Percentiles rank a stretch among this genome's conserved stretches.
Evolutionary conservation across 2,329 filamentous ascomycete genomes (phyloP).

Genomic region (Cladophialophora chaetospira): DNA sequence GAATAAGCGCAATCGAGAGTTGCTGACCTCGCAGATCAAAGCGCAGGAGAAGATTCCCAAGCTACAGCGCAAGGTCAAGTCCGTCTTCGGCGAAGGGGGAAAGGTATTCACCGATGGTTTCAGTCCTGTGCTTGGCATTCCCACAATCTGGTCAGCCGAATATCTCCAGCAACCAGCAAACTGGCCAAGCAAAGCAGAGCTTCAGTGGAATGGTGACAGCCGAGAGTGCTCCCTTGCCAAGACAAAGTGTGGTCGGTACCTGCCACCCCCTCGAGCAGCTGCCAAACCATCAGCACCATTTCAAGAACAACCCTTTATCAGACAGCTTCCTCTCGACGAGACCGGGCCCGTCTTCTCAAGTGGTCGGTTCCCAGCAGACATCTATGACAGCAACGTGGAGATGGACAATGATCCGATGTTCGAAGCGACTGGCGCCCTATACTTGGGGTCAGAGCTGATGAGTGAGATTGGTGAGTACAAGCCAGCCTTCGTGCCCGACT

Average conservation of each 20-base stretch:
- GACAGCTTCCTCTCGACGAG: slow-evolving; percentile 16
- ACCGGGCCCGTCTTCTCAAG: slow-evolving; percentile 20
- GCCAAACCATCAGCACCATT: slow-evolving; percentile 2
- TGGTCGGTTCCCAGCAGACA: slow-evolving; percentile 20
- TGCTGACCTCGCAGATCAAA: slow-evolving; percentile 21
- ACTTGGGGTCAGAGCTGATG: slow-evolving; percentile 21
- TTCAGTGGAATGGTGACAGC: slow-evolving; percentile 26
- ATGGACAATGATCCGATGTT: slow-evolving; percentile 25
- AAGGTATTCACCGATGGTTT: slow-evolving; percentile 27
- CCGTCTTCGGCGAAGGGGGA: slow-evolving; percentile 21
- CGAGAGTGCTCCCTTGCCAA: slow-evolving; percentile 17
- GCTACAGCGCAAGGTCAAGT: slow-evolving; percentile 20
- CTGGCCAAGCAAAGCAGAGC: slow-evolving; percentile 22
- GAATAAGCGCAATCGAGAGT: slow-evolving; percentile 14
- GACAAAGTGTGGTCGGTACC: slow-evolving; percentile 21
- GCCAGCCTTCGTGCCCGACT: slow-evolving; percentile 10
- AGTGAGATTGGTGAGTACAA: slow-evolving; percentile 19
- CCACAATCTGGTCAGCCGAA: slow-evolving; percentile 27
- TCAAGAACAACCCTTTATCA: slow-evolving; percentile 19
- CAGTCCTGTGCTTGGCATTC: slow-evolving; percentile 20
- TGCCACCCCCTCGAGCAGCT: slow-evolving; percentile 23
- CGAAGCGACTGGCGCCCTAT: slow-evolving; percentile 15
- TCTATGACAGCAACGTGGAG: slow-evolving; percentile 15
- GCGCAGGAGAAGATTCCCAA: slow-evolving; percentile 20
- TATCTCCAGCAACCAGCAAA: slow-evolving; percentile 4